Base-by-base conservation (phyloP, 257 asterid species). In the Cynanchum wilfordii region DNA sequence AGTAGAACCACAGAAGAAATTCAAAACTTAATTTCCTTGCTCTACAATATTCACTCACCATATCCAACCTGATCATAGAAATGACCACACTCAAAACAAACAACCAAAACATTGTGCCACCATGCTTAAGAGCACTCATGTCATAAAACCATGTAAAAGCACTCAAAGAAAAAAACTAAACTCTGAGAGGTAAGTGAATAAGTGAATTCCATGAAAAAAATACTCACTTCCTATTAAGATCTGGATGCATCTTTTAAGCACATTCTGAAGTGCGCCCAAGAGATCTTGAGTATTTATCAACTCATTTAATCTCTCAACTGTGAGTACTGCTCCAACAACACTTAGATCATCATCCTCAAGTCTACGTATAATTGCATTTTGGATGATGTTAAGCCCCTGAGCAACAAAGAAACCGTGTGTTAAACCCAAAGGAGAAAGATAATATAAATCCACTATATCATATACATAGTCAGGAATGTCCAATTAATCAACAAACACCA, bases 331-430 rank as follows among this genome's bases (percentile, higher is more conserved):
- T 76, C 85, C 85, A 71, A 88, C 96, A 78, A 95, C 99, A 79
- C 78, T 78, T 69, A 95, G 74, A 79, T 95, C 95, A 78, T 90
- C 98, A 66, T 91, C 98, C 70, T 82, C 79, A 77, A 95, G 93
- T 77, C 93, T 84, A 60, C 85, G 92, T 62, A 83, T 36, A 74
- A 95, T 75, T 76, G 93, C 95, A 84, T 88, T 95, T 82, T 84
- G 93, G 78, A 90, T 82, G 78, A 87, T 82, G 74, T 77, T 84
- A 83, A 90, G 84, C 69, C 76, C 85, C 99, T 95, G 95, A 79
- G 68, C 27, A 77, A 58, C 44, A 73, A 56, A 77, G 42, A 19
- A 78, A 57, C 20, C 44, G 52, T 38, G 66, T 20, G 71, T 70
- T 50, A 65, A 69, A 24, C 58, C 11, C 33, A 66, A 72, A 45